Percentiles rank a stretch among this genome's conserved stretches.
phyloP scores from a whole-genome alignment of 495 filamentous ascomycete species.

The Parathielavia hyrcaniae region DNA sequence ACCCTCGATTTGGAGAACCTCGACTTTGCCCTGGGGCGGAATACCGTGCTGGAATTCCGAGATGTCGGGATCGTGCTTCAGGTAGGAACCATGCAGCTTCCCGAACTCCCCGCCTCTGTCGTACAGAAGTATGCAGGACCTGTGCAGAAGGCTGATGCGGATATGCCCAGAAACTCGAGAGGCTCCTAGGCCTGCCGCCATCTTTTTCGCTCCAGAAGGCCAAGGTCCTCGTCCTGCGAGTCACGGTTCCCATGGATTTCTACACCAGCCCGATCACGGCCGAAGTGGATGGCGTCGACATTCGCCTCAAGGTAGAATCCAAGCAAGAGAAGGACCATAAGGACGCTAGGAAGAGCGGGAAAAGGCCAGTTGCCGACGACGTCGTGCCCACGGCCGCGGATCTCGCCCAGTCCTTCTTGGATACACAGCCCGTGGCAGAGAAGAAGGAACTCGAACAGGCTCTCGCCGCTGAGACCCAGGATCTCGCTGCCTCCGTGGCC shows the following conservation, averaged over 20 bases:
- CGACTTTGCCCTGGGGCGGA: constrained; percentile 69
- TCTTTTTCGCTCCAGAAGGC: constrained; percentile 64
- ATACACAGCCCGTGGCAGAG: constrained; percentile 69
- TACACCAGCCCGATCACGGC: constrained; percentile 70
- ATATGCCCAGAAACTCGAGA: constrained; percentile 59
- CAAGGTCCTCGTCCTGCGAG: constrained; percentile 58
- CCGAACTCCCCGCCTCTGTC: background rate
- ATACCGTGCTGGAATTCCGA: constrained; percentile 69
- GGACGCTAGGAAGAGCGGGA: constrained; percentile 28
- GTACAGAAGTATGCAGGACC: background rate
- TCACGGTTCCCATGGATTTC: constrained; percentile 76
- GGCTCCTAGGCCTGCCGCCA: constrained; percentile 63
- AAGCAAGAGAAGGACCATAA: constrained; percentile 31
- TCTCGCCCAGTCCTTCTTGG: constrained; percentile 80
- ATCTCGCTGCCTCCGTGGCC: constrained; percentile 50
- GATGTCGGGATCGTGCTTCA: constrained; percentile 71
- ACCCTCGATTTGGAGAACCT: constrained; percentile 72
- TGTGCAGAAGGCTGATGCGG: constrained; percentile 1
- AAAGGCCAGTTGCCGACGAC: constrained; percentile 28
- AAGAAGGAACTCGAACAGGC: constrained; percentile 71
- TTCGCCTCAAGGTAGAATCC: constrained; percentile 48
- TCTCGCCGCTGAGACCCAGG: constrained; percentile 59
- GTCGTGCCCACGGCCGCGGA: constrained; percentile 70
- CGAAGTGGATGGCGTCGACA: constrained; percentile 70
- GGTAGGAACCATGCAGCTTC: constrained; percentile 41